These are phyloP conservation scores for Dactylellina leptospora DNA, from an alignment of 2,329 filamentous ascomycete species.

Conservation along the genomic window DNA sequence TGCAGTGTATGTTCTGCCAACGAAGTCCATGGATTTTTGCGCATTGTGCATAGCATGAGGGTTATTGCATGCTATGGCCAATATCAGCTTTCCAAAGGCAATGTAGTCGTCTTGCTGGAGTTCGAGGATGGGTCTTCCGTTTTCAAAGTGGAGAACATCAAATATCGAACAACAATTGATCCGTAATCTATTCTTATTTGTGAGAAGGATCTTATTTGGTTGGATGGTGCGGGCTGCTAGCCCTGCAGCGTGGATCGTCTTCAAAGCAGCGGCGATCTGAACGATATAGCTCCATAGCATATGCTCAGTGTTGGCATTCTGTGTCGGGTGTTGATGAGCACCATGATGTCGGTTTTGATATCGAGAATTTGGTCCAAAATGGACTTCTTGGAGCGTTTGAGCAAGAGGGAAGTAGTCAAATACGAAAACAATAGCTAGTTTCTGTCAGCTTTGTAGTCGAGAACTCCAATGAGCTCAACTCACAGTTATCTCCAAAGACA, in stretches of 20 bases:
- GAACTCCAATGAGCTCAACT: slow-evolving; percentile 15
- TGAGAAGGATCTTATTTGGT: slow-evolving; percentile 86
- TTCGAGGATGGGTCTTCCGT: slow-evolving; percentile 73
- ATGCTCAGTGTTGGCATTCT: slow-evolving; percentile 71
- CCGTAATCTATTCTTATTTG: slow-evolving; percentile 87
- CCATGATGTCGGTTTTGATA: slow-evolving; percentile 49
- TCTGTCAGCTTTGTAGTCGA: background rate
- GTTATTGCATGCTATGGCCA: slow-evolving; percentile 80
- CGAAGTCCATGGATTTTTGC: slow-evolving; percentile 76
- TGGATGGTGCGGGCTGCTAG: slow-evolving; percentile 88
- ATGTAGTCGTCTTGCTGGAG: slow-evolving; percentile 87
- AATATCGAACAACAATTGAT: slow-evolving; percentile 87
- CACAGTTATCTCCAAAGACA: slow-evolving; percentile 86
- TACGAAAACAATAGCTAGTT: slow-evolving; percentile 78
- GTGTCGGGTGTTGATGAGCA: slow-evolving; percentile 60
- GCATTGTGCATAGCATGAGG: slow-evolving; percentile 70
- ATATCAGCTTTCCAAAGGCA: slow-evolving; percentile 82
- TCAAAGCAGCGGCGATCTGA: slow-evolving; percentile 87
- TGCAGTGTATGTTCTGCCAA: slow-evolving; percentile 77
- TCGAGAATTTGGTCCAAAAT: slow-evolving; percentile 65
- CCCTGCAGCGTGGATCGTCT: slow-evolving; percentile 80
- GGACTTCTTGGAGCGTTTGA: slow-evolving; percentile 85
- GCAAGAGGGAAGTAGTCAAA: slow-evolving; percentile 92
- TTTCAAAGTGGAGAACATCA: slow-evolving; percentile 86
- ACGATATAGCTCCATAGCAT: slow-evolving; percentile 91